Conservation (phyloP, 2,329 filamentous ascomycete genomes). For the Bipolaris oryzae region DNA sequence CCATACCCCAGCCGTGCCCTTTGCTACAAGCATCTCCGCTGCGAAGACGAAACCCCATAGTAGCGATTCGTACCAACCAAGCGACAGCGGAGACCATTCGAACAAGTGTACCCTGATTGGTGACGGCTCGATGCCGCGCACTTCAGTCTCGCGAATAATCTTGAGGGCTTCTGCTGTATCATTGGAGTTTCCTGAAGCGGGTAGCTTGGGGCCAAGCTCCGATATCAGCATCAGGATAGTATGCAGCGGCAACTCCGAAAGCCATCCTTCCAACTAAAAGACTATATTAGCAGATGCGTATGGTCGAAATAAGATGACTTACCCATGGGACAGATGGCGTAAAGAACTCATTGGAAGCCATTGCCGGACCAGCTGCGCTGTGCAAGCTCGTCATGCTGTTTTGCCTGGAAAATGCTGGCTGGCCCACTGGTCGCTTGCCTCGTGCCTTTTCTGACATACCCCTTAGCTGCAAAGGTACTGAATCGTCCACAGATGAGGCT, state of each 20-base stretch:
- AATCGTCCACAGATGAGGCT: slow-evolving; percentile 72
- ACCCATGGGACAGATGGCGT: slow-evolving; percentile 79
- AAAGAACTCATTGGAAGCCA: slow-evolving; percentile 67
- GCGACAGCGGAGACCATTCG: slow-evolving; percentile 86
- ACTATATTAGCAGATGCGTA: slow-evolving; percentile 27
- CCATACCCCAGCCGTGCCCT: slow-evolving; percentile 91
- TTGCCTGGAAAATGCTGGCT: slow-evolving; percentile 83
- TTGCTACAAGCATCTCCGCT: slow-evolving; percentile 84
- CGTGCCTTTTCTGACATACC: slow-evolving; percentile 98
- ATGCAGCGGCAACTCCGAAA: slow-evolving; percentile 88
- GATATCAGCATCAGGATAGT: slow-evolving; percentile 81
- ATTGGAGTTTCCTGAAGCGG: slow-evolving; percentile 51
- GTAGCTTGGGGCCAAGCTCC: slow-evolving; percentile 59
- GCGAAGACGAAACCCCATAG: slow-evolving; percentile 94
- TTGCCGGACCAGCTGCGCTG: slow-evolving; percentile 65
- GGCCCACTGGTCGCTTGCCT: slow-evolving; percentile 89
- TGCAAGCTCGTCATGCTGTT: slow-evolving; percentile 85
- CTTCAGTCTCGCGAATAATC: slow-evolving; percentile 64
- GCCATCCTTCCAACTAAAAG: slow-evolving; percentile 81
- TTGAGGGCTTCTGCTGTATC: slow-evolving; percentile 51
- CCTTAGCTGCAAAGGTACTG: slow-evolving; percentile 78
- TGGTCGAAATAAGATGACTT: slow-evolving; percentile 29
- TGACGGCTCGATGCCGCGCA: slow-evolving; percentile 76
- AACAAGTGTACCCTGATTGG: slow-evolving; percentile 83
- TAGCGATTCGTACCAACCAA: slow-evolving; percentile 95